Base-by-base conservation (phyloP, 176 grass and related monocot genomes). In the Hyparrhenia diplandra region DNA sequence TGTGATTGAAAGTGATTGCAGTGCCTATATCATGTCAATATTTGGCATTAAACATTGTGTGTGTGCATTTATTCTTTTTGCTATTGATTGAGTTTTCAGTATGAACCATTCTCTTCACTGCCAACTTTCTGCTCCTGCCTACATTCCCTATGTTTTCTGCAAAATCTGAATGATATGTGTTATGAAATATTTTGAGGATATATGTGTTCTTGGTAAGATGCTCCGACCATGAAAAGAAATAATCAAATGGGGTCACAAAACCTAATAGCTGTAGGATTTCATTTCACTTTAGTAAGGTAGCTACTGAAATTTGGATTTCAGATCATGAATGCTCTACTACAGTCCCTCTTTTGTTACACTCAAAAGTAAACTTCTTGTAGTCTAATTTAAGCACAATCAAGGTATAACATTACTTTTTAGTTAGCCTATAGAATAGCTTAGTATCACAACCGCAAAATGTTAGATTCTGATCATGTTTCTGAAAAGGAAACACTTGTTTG, bases 81-180 rank as follows among this genome's bases (percentile, higher is more conserved):
- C 39, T 10, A 1, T 16, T 81, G 43, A 28, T 69, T 42, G 43
- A 31, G 23, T 72, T 79, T 45, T 39, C 30, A 37, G 24, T 71
- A 28, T 47, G 5, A 63, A 29, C 18, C 49, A 41, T 78, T 77
- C 40, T 59, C n/a, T 5, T 69, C 79, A 62, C 39, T 45, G 28
- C 36, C 16, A 66, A 37, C 11, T 74, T 47, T 37, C 30, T n/a
- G 2, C 17, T 37, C 8, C 21, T 36, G 31, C 41, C 75, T 73
- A 30, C 28, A 27, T 30, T 67, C 43, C 16, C 24, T 37, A 8
- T 76, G 11, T 30, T 76, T 75, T 81, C 28, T 62, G 21, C 21
- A 34, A 75, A 76, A 47, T 70, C 51, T 40, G 51, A 57, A 78
- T 79, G 37, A 24, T 86, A 62, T 66, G 9, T 37, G 13, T 72